Evolutionary conservation across 257 asterid species (phyloP).

Genomic region (Mitragyna speciosa): DNA sequence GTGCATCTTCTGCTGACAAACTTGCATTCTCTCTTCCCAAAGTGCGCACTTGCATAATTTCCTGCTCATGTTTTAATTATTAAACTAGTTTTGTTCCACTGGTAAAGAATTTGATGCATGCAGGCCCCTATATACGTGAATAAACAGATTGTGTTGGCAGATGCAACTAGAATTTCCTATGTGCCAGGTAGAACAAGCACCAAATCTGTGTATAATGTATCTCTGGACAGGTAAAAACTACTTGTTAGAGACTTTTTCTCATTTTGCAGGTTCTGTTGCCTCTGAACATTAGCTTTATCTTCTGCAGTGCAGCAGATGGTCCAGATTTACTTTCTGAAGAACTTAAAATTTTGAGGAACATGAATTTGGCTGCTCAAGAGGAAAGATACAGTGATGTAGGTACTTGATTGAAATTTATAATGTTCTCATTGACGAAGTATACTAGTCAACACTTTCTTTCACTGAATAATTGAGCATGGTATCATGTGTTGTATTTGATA

Average conservation of each 20-base stretch:
- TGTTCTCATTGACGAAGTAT: background rate
- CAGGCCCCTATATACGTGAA: constrained; percentile 46
- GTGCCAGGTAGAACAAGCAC: constrained; percentile 31
- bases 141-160: constrained; percentile 43
- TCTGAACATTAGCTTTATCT: constrained; percentile 4
- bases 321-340: constrained; percentile 48
- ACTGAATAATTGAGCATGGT: background rate
- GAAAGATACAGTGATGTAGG: constrained; percentile 50
- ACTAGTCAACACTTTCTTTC: background rate
- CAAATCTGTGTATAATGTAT: constrained; percentile 37
- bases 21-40: background rate
- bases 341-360: constrained; percentile 31
- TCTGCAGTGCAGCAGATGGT: constrained; percentile 40
- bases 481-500: background rate
- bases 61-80: background rate
- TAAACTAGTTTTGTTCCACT: background rate
- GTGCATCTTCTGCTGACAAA: constrained; percentile 3
- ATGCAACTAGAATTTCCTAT: constrained; percentile 35
- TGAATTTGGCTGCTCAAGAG: constrained; percentile 38
- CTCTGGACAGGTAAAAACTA: constrained; percentile 37
- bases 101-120: constrained; percentile 8
- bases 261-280: background rate
- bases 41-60: background rate
- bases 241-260: background rate
- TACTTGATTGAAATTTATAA: constrained; percentile 12